Evolutionary conservation across 352 stramenopile genomes (phyloP).

Genomic region (Blastocystis sp.): DNA sequence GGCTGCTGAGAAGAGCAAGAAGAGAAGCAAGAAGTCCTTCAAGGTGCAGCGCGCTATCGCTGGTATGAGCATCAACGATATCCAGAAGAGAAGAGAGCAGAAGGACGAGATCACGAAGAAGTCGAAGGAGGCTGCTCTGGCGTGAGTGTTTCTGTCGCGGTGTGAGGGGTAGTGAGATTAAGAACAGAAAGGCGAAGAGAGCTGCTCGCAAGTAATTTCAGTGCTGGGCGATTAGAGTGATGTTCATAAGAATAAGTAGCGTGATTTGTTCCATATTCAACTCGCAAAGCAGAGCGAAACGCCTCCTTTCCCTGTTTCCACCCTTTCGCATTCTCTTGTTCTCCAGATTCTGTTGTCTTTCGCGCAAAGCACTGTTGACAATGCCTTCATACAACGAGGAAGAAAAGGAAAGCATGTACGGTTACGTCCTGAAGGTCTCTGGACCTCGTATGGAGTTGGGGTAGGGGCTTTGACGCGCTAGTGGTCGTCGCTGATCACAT

Average conservation of each 20-base stretch:
- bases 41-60: slow-evolving; percentile 46
- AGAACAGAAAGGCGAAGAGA: too few relatives aligned
- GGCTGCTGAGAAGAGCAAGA: slow-evolving; percentile 61
- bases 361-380: not conserved
- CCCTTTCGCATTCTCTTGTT: not conserved
- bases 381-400: slow-evolving; percentile 33
- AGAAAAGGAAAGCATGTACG: slow-evolving; percentile 81
- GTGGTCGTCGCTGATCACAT: slow-evolving; percentile 98
- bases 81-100: slow-evolving; percentile 54
- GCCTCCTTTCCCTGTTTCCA: not conserved
- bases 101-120: slow-evolving; percentile 21
- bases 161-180: not conserved
- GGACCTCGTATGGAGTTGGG: slow-evolving; percentile 79
- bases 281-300: not conserved
- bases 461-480: slow-evolving; percentile 71
- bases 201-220: not conserved
- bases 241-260: slow-evolving; percentile 7
- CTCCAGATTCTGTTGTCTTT: not conserved
- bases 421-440: slow-evolving; percentile 98
- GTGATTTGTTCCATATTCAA: not conserved
- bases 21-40: not conserved
- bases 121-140: slow-evolving; percentile 14
- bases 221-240: not conserved
- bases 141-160: not conserved
- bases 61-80: not conserved